Percentiles rank a stretch among this genome's conserved stretches.
Conservation (phyloP, 139 green algal genomes). For the Eudorina sp. region DNA sequence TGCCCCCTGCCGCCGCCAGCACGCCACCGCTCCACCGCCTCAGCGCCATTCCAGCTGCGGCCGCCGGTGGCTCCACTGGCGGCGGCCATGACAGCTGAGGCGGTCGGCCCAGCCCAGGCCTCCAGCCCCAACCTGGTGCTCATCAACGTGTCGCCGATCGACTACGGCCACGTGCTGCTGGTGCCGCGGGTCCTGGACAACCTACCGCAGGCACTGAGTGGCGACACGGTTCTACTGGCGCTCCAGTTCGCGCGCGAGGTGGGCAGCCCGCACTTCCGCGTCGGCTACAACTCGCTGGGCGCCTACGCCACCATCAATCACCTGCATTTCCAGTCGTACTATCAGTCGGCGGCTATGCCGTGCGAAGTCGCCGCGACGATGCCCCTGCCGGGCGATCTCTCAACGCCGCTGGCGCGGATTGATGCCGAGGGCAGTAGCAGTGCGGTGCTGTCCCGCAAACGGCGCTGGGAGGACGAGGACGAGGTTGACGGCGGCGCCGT, state of each 20-base stretch:
- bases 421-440: neutral
- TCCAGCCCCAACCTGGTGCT: conserved; percentile 88
- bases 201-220: conserved; percentile 79
- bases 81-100: neutral
- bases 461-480: neutral
- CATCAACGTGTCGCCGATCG: conserved; percentile 98
- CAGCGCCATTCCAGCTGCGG: neutral
- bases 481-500: conserved; percentile 40
- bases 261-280: conserved; percentile 92
- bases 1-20: conserved; percentile 49
- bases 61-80: neutral
- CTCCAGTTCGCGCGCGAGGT: conserved; percentile 91
- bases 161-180: conserved; percentile 99
- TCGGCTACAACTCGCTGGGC: conserved; percentile 97
- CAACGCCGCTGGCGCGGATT: neutral
- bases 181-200: conserved; percentile 88
- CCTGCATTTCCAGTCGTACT: conserved; percentile 99
- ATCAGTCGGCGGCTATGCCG: conserved; percentile 84
- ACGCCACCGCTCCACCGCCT: neutral
- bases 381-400: conserved; percentile 53
- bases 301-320: conserved; percentile 99
- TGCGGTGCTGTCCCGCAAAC: neutral
- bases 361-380: conserved; percentile 85
- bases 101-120: conserved; percentile 2
- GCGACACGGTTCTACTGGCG: conserved; percentile 80